Percentiles rank a stretch among this genome's conserved stretches.
Evolutionary conservation across 345 rosid genomes (phyloP).

Genomic region (Bruguiera sexangula): DNA sequence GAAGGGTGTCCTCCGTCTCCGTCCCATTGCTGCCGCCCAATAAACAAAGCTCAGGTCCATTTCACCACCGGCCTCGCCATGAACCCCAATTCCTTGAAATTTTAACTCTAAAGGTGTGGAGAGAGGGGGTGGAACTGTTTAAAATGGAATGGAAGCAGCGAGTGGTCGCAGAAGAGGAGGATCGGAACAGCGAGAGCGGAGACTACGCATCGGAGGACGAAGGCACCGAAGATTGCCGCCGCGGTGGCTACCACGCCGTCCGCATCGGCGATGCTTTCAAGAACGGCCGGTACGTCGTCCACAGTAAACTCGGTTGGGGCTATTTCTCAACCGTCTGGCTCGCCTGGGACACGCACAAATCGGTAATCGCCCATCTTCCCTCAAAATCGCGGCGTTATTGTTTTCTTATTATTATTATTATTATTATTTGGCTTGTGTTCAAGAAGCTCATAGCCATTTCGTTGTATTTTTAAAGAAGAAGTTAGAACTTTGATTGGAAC

Average conservation of each 20-base stretch:
- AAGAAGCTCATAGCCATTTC: too few species aligned
- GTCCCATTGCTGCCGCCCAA: too few species aligned
- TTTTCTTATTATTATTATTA: neutral
- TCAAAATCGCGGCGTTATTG: neutral
- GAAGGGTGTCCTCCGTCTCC: too few species aligned
- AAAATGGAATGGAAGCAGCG: conserved; percentile 35
- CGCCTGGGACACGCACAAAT: conserved; percentile 57
- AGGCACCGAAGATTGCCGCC: conserved; percentile 65
- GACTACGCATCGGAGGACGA: conserved; percentile 70
- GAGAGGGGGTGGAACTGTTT: neutral
- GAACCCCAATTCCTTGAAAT: neutral
- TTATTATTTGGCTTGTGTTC: too few species aligned
- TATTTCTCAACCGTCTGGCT: conserved; percentile 88
- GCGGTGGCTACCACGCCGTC: conserved; percentile 71
- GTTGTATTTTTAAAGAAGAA: too few species aligned
- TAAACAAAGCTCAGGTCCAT: too few species aligned
- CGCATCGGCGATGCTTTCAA: conserved; percentile 59
- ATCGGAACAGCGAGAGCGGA: conserved; percentile 44
- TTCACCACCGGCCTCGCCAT: too few species aligned
- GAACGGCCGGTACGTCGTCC: conserved; percentile 61
- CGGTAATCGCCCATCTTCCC: conserved; percentile 27
- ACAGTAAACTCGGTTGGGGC: conserved; percentile 76
- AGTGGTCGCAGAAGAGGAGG: conserved; percentile 26
- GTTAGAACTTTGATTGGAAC: too few species aligned
- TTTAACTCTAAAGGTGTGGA: too few species aligned